A percentile compares a stretch with the other conserved stretches of the same genome.
Evolutionary conservation across 371 early-diverging fungal species (phyloP).

Genomic region (Apophysomyces elegans): DNA sequence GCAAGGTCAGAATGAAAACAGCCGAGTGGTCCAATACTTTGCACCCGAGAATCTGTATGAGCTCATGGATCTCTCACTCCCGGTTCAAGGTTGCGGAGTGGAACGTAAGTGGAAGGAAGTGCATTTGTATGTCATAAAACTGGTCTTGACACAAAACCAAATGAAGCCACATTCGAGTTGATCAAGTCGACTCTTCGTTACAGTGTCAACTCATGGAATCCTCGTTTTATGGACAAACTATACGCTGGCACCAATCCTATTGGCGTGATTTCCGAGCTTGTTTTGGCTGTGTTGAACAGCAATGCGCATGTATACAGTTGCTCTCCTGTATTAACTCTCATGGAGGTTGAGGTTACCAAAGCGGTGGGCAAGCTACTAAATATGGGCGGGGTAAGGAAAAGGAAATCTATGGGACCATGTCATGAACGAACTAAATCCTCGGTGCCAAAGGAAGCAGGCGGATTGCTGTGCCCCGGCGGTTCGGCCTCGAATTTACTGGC

Average conservation of each 20-base stretch:
- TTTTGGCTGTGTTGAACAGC: conserved; percentile 78
- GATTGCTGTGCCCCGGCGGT: conserved; percentile 84
- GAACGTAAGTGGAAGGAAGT: conserved; percentile 46
- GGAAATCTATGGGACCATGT: background rate
- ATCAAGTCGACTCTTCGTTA: conserved; percentile 57
- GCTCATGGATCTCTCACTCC: conserved; percentile 56
- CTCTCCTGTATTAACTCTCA: conserved; percentile 76
- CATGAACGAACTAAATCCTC: background rate
- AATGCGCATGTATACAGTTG: conserved; percentile 85
- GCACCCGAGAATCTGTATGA: conserved; percentile 58
- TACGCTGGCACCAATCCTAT: conserved; percentile 84
- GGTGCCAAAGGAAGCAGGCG: conserved; percentile 53
- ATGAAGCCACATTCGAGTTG: conserved; percentile 54
- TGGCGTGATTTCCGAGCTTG: conserved; percentile 78
- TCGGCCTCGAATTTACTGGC: conserved; percentile 82
- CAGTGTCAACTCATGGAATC: conserved; percentile 76
- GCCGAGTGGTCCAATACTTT: conserved; percentile 50
- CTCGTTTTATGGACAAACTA: conserved; percentile 85
- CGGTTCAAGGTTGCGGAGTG: conserved; percentile 52
- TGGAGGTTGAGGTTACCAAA: conserved; percentile 71
- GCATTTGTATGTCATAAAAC: background rate
- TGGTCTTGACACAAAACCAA: background rate
- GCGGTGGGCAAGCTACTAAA: conserved; percentile 63
- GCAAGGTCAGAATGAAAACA: conserved; percentile 44
- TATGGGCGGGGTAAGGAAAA: conserved; percentile 50